Evolutionary conservation across 345 rosid genomes (phyloP).

Genomic region (Corymbia maculata): DNA sequence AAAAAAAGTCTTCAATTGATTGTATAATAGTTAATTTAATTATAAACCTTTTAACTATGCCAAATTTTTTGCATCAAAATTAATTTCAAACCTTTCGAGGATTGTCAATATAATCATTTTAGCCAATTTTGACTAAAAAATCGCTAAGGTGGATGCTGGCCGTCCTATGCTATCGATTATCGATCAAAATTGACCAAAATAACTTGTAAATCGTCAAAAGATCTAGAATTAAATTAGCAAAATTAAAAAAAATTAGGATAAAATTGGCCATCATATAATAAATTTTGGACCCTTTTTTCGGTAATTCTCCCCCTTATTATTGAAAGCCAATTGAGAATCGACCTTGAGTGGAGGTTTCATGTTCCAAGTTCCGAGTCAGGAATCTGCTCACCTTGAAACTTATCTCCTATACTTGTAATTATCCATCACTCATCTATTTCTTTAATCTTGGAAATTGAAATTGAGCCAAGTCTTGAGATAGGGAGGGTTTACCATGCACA

Average conservation of each 20-base stretch:
- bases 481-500: not conserved
- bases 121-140: too few species aligned
- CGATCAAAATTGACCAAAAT: not conserved
- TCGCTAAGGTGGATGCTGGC: too few species aligned
- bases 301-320: not conserved
- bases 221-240: too few species aligned
- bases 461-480: not conserved
- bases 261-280: fast-evolving
- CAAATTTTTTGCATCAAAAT: too few species aligned
- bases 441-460: not conserved
- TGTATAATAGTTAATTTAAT: too few species aligned
- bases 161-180: too few species aligned
- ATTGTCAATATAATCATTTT: too few species aligned
- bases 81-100: too few species aligned
- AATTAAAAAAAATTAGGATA: too few species aligned
- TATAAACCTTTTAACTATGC: too few species aligned
- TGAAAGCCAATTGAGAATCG: not conserved
- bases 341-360: not conserved
- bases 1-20: not conserved
- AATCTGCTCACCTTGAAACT: not conserved
- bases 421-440: not conserved
- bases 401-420: not conserved
- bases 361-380: not conserved
- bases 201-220: not conserved
- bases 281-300: too few species aligned